Evolutionary conservation across 2,329 filamentous ascomycete species (phyloP).

Genomic region (Tolypocladium nubicola): DNA sequence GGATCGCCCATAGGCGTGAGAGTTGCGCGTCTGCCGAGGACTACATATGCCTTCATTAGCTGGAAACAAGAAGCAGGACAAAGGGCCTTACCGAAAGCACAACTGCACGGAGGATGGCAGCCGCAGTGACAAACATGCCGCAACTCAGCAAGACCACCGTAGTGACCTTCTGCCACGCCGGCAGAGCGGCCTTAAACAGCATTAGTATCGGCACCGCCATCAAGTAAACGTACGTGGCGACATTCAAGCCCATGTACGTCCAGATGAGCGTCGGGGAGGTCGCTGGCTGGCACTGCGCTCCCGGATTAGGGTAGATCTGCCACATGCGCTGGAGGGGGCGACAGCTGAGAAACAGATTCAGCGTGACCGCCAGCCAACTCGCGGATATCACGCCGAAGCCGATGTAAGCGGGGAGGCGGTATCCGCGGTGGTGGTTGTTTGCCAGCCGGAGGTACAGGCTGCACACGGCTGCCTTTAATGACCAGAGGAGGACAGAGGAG

Average conservation of each 20-base stretch:
- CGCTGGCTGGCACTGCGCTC: slow-evolving; percentile 2
- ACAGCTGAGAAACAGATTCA: slow-evolving; percentile 4
- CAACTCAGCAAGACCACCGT: background rate
- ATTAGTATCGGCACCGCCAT: background rate
- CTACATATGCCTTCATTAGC: background rate
- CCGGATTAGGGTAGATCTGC: slow-evolving; percentile 1
- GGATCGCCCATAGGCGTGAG: background rate
- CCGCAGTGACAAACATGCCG: background rate
- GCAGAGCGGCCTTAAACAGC: background rate
- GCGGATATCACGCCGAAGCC: slow-evolving; percentile 1
- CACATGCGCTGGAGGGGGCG: slow-evolving; percentile 3
- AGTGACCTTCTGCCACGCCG: background rate
- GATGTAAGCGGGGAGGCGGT: background rate
- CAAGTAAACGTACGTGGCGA: slow-evolving; percentile 1
- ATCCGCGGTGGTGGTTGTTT: background rate
- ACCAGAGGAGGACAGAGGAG: slow-evolving; percentile 5
- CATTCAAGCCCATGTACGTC: slow-evolving; percentile 3
- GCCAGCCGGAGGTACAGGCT: slow-evolving; percentile 1
- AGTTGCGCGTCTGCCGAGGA: background rate
- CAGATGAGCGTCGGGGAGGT: slow-evolving; percentile 4
- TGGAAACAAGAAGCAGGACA: too few species aligned
- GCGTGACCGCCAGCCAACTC: slow-evolving; percentile 1
- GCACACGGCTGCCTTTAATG: slow-evolving; percentile 5
- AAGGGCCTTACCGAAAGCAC: background rate
- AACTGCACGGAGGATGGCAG: slow-evolving; percentile 1